Evolutionary conservation across 495 filamentous ascomycete genomes (phyloP).

Genomic region (Podospora fimiseda): DNA sequence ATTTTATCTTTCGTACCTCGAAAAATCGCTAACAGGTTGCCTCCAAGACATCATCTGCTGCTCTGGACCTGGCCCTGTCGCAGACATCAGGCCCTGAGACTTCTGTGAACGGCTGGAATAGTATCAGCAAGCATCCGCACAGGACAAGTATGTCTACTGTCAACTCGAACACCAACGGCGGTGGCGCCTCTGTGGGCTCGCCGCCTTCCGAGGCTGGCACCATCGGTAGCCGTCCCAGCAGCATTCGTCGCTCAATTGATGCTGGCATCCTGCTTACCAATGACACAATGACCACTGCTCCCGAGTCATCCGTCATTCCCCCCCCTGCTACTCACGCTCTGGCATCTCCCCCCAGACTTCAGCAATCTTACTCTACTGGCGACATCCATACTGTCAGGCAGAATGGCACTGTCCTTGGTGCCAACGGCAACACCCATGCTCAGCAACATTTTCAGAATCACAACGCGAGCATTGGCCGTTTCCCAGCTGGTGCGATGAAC

Average conservation of each 20-base stretch:
- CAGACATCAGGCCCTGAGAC: conserved; percentile 59
- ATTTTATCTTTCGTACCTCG: too few relatives aligned
- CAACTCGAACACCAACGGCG: conserved; percentile 31
- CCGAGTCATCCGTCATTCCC: conserved; percentile 27
- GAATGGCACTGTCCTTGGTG: conserved; percentile 26
- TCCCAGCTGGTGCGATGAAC: conserved; percentile 55
- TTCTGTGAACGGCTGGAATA: conserved; percentile 53
- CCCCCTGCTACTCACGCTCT: conserved; percentile 35
- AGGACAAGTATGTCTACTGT: conserved; percentile 77
- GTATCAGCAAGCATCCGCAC: conserved; percentile 68
- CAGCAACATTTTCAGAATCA: conserved; percentile 79
- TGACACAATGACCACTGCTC: conserved; percentile 17
- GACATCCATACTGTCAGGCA: conserved; percentile 82
- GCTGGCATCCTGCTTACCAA: conserved; percentile 28
- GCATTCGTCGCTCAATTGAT: conserved; percentile 50
- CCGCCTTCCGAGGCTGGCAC: conserved; percentile 30
- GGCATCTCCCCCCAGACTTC: conserved; percentile 60
- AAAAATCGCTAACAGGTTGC: conserved; percentile 13
- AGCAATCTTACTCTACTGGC: conserved; percentile 83
- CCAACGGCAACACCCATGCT: conserved; percentile 57
- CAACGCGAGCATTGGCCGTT: conserved; percentile 72
- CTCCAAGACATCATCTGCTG: conserved; percentile 58
- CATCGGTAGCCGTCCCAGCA: conserved; percentile 40
- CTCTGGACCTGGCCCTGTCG: conserved; percentile 71
- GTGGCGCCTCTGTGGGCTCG: conserved; percentile 26